These are phyloP conservation scores for Backusella macrospora DNA, from an alignment of 192 early-diverging fungal genomes.

Conservation along the genomic window DNA sequence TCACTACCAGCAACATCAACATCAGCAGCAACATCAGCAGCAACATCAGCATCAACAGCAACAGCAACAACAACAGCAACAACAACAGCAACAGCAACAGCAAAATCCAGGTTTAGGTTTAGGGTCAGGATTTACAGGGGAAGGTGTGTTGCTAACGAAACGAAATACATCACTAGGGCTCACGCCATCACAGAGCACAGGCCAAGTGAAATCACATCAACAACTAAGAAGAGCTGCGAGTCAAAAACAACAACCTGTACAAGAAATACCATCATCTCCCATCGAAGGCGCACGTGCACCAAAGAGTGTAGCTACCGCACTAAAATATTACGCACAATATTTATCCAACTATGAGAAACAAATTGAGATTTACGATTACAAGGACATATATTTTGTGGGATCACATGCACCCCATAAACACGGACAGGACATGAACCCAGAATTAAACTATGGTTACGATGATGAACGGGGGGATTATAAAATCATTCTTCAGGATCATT, in stretches of 20 bases:
- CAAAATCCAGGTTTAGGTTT: slow-evolving; percentile 12
- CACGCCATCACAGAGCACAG: slow-evolving; percentile 14
- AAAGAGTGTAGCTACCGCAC: slow-evolving; percentile 38
- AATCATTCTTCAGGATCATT: slow-evolving; percentile 83
- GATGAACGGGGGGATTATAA: slow-evolving; percentile 93
- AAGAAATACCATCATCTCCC: not conserved
- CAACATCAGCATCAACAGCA: no score
- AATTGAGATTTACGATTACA: slow-evolving; percentile 27
- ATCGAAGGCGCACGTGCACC: not conserved
- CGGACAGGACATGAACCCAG: not conserved
- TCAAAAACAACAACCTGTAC: not conserved
- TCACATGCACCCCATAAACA: slow-evolving; percentile 13
- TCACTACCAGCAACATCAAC: no score
- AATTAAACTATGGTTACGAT: slow-evolving; percentile 49
- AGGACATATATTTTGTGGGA: slow-evolving; percentile 22
- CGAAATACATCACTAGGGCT: slow-evolving; percentile 9
- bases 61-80: no score
- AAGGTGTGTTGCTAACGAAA: slow-evolving; percentile 3
- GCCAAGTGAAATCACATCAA: not conserved
- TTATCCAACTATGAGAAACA: slow-evolving; percentile 84
- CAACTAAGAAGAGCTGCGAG: not conserved
- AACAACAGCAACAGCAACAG: not conserved
- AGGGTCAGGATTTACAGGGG: slow-evolving; percentile 18
- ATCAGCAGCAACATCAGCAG: no score
- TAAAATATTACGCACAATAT: slow-evolving; percentile 66